A percentile compares a stretch with the other conserved stretches of the same genome.
phyloP scores from a whole-genome alignment of 1,139 yeast species.

The Sugiyamaella grinbergsii region DNA sequence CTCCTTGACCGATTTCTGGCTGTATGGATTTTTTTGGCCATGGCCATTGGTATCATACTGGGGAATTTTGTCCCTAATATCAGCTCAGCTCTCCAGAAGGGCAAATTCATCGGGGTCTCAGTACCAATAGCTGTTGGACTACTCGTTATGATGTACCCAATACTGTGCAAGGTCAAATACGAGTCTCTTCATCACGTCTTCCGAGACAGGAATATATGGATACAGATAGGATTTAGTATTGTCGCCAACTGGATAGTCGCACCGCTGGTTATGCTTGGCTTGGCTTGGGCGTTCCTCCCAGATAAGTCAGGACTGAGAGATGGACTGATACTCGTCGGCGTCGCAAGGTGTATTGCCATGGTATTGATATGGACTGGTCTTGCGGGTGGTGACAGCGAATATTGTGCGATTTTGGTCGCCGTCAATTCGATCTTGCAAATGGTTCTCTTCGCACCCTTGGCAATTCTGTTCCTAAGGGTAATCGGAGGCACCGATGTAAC shows the following conservation, averaged over 20 bases:
- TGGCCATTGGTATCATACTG: constrained; percentile 39
- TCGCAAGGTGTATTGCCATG: constrained; percentile 67
- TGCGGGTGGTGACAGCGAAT: constrained; percentile 54
- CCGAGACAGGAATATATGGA: constrained; percentile 36
- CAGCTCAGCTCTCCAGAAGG: constrained; percentile 31
- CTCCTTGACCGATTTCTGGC: too few species aligned
- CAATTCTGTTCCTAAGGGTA: constrained; percentile 46
- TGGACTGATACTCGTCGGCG: constrained; percentile 61
- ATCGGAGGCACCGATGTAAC: constrained; percentile 29
- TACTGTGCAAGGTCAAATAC: constrained; percentile 57
- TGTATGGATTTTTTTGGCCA: constrained; percentile 41
- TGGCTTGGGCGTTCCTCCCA: constrained; percentile 58
- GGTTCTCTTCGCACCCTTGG: constrained; percentile 56
- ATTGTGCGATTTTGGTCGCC: constrained; percentile 57
- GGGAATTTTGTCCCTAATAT: constrained; percentile 39
- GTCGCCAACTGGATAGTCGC: constrained; percentile 59
- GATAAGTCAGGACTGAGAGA: constrained; percentile 53
- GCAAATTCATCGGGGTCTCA: constrained; percentile 38
- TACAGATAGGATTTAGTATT: constrained; percentile 48
- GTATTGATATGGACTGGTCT: constrained; percentile 63
- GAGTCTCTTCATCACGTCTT: constrained; percentile 45
- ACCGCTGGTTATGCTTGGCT: constrained; percentile 57
- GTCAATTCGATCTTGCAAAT: constrained; percentile 57
- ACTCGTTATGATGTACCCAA: constrained; percentile 62
- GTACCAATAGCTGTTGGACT: constrained; percentile 57